Conservation (phyloP, 2,329 filamentous ascomycete species). For the Cadophora sp. region DNA sequence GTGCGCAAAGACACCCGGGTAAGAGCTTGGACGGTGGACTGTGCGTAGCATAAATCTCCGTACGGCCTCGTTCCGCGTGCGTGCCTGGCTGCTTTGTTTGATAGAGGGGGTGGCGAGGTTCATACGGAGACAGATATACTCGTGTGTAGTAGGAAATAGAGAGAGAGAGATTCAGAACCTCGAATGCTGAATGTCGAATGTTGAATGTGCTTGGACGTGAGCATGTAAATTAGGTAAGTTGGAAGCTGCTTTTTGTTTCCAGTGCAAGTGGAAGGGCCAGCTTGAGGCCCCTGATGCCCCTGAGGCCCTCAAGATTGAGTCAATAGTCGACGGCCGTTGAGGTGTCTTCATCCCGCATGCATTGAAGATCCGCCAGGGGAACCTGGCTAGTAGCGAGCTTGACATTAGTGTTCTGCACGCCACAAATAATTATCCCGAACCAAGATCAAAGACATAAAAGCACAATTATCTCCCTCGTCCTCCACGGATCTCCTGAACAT, state of each 20-base stretch:
- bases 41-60: constrained; percentile 23
- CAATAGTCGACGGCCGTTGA: constrained; percentile 20
- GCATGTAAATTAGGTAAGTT: too few relatives aligned
- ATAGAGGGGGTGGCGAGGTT: background rate
- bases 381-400: constrained; percentile 23
- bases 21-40: constrained; percentile 26
- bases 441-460: constrained; percentile 1
- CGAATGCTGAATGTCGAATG: too few relatives aligned
- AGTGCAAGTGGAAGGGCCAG: background rate
- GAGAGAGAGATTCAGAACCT: background rate
- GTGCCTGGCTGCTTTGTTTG: background rate
- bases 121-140: background rate
- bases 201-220: background rate
- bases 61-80: constrained; percentile 9
- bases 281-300: background rate
- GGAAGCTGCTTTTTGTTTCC: background rate
- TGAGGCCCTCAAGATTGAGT: background rate
- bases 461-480: background rate
- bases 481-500: background rate
- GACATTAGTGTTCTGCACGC: constrained; percentile 26
- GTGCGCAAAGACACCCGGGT: constrained; percentile 2
- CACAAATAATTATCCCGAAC: constrained; percentile 21
- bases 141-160: too few relatives aligned
- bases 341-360: constrained; percentile 22
- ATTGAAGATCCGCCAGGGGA: constrained; percentile 21